Evolutionary conservation across 1,139 yeast species (phyloP), one percentile per base, ranked within the genome.

Genomic region (Geotrichum histeridarum): DNA sequence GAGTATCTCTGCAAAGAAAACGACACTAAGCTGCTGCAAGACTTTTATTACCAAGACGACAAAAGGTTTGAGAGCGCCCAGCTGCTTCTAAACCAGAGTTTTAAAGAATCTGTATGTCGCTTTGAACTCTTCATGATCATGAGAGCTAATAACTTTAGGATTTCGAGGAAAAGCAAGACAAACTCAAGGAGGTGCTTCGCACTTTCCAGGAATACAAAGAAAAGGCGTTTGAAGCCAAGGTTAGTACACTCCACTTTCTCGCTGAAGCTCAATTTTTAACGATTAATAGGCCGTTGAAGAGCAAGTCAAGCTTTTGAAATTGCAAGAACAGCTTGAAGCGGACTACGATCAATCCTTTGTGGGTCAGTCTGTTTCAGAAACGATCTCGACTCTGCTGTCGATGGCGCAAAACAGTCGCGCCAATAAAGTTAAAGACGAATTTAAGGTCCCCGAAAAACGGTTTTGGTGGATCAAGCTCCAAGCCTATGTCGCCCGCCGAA

Each of bases 391-490:
- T 53, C 68, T 91, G 17, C 71, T 89, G 4, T 67, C 72, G 39
- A 73, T 83, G 67, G 76, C 81, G 48, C 95, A 87, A 64, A 67
- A 79, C 14, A 77, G 79, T 47, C 75, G 78, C 43, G 89, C 91
- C 0, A 65, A 70, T 1, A 79, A 78, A 56, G 64, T 88, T 2
- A 74, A 78, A 7, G 80, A 80, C 57, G 85, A 82, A 18, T 83
- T 87, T 66, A 82, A 80, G 52, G 70, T 91, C 0, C 71, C 83
- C 0, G 84, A 80, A 8, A 80, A 77, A 57, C 85, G 86, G 59
- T 80, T 77, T 59, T 83, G 89, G 77, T 79, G 81, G 70, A 70
- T 83, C 33, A 81, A 83, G 27, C 68, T 90, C 18, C 78, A 79
- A 22, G 78, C 80, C 0, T 75, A 81, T 51, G 74, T 82, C 0